Percentiles rank a stretch among this genome's conserved stretches.
Evolutionary conservation across 306 rosid genomes (phyloP).

Genomic region (Cajanus cajan): DNA sequence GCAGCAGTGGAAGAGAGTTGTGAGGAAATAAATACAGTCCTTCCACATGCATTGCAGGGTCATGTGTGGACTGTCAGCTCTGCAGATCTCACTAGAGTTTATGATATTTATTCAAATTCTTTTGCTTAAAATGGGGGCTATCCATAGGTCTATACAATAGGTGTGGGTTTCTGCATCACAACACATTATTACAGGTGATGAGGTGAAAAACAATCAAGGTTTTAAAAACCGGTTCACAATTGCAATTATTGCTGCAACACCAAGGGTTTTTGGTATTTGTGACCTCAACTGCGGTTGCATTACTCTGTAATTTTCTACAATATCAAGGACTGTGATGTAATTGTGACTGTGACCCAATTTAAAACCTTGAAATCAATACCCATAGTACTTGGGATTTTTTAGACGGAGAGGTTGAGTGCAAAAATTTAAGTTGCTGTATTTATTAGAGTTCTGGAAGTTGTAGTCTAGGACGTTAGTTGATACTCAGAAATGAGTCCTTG

Average conservation of each 20-base stretch:
- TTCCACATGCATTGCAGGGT: constrained; percentile 59
- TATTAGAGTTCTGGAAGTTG: not conserved
- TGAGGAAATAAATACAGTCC: constrained; percentile 46
- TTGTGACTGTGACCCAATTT: not conserved
- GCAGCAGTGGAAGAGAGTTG: constrained; percentile 69
- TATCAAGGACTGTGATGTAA: not conserved
- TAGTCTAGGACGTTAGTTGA: not conserved
- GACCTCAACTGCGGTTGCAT: not conserved
- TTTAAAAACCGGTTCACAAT: not conserved
- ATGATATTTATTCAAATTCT: constrained; percentile 57
- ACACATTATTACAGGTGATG: not conserved
- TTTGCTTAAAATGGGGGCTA: constrained; percentile 34
- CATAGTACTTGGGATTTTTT: not conserved
- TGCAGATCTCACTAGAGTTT: constrained; percentile 59
- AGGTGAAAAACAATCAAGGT: not conserved
- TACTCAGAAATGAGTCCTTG: constrained; percentile 6
- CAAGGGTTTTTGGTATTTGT: not conserved
- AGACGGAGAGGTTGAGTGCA: not conserved
- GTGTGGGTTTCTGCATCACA: constrained; percentile 6
- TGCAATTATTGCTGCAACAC: not conserved
- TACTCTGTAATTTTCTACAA: not conserved
- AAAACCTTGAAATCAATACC: not conserved
- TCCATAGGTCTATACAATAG: constrained; percentile 1
- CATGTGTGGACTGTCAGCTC: constrained; percentile 80
- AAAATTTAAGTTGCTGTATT: not conserved